Evolutionary conservation across 139 green algal genomes (phyloP), one percentile per base, ranked within the genome.

Genomic region (Picochlorum sp.): DNA sequence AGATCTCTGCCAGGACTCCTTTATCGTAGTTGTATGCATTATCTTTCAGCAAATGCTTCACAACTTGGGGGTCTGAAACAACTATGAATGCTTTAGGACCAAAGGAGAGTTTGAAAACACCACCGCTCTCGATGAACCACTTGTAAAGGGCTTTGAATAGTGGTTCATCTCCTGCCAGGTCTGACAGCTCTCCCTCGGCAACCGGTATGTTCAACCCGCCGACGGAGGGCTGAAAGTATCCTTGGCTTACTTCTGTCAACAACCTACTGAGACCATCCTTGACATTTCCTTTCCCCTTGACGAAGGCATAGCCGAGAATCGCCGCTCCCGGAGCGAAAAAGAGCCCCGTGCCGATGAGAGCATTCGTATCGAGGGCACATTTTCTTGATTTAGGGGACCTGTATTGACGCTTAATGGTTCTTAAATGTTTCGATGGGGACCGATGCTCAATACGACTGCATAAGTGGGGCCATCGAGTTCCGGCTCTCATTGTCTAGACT

Each of bases 31-130:
- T 94, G 47, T 86, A 78, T 1, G 86, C 77, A 51, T 97, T 97
- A 57, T 97, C 91, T 79, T 87, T 92, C 20, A 97, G 79, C 13
- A 98, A 71, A 78, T 97, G 85, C 23, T 84, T 73, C 4, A 89
- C 92, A 23, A 97, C 83, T 13, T 96, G 76, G 0, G 93, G 93
- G 74, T 99, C 93, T 4, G 90, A 97, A n/a, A 99, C 67, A 14
- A 99, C 88, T 21, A 98, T 87, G 78, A 99, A 99, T 6, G 86
- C 87, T 82, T 99, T 98, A 58, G 93, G 93, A 3, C 93, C 93
- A 79, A 99, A 99, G 30, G 83, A 90, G 34, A 99, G 85, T 77
- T 97, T 96, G 81, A 88, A 99, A 30, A 98, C 89, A 21, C 86
- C 87, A 30, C 93, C 93, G 30, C 60, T 81, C 13, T 95, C 81